These are phyloP conservation scores for Starmerella geochares DNA, from an alignment of 805 yeast species.

Conservation along the genomic window DNA sequence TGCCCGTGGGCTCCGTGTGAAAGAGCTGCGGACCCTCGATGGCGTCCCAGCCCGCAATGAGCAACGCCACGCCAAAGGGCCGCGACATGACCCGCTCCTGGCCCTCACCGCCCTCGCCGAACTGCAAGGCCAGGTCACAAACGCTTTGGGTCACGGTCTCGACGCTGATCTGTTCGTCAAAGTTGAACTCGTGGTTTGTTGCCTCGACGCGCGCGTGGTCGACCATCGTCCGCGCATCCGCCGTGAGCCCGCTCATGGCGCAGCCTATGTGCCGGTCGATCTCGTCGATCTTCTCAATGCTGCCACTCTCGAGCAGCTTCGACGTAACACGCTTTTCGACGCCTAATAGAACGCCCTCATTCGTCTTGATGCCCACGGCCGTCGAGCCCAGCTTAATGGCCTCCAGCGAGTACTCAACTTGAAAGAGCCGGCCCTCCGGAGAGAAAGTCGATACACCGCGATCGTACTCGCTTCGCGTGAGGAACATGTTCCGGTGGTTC, in stretches of 20 bases:
- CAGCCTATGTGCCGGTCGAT: slow-evolving; percentile 91
- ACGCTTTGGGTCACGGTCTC: slow-evolving; percentile 93
- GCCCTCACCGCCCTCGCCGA: slow-evolving; percentile 87
- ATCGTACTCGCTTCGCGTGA: slow-evolving; percentile 98
- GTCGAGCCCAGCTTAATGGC: slow-evolving; percentile 97
- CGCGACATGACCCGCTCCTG: slow-evolving; percentile 93
- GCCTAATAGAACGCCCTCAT: slow-evolving; percentile 91
- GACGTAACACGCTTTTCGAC: slow-evolving; percentile 97
- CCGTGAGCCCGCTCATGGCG: slow-evolving; percentile 97
- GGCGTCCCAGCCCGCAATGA: slow-evolving; percentile 92
- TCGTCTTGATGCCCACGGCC: slow-evolving; percentile 91
- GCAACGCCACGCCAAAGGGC: slow-evolving; percentile 96
- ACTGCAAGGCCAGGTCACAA: slow-evolving; percentile 90
- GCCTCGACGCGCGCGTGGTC: slow-evolving; percentile 88
- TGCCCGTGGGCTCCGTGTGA: slow-evolving; percentile 99
- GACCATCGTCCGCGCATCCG: slow-evolving; percentile 97
- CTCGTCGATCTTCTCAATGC: slow-evolving; percentile 93
- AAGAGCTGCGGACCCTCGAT: slow-evolving; percentile 81
- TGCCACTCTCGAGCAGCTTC: slow-evolving; percentile 75
- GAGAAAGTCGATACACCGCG: slow-evolving; percentile 98
- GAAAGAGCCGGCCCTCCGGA: slow-evolving; percentile 96
- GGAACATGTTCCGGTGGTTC: slow-evolving; percentile 52
- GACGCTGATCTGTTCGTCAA: slow-evolving; percentile 83
- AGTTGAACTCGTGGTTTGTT: slow-evolving; percentile 78
- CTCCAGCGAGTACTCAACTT: slow-evolving; percentile 94